phyloP scores from a whole-genome alignment of 1,139 yeast genomes.

The Taiozyma sp. region DNA sequence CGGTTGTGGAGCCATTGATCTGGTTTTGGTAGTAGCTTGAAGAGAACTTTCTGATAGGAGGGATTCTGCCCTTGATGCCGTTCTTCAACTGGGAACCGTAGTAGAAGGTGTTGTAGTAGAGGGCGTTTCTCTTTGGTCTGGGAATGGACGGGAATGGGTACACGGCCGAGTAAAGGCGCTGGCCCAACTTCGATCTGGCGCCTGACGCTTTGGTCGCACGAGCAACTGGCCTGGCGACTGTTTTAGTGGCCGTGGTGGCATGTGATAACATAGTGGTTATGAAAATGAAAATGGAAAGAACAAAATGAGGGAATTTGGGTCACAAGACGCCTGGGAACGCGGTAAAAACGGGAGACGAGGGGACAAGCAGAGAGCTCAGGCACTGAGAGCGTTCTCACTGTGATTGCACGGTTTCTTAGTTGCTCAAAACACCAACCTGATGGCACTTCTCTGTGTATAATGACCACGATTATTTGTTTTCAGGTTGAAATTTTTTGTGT shows the following conservation, averaged over 20 bases:
- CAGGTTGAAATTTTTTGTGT: background rate
- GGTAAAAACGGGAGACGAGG: background rate
- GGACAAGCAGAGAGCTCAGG: background rate
- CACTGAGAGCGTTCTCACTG: background rate
- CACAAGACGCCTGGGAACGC: background rate
- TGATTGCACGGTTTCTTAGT: background rate
- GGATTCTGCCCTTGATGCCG: conserved; percentile 23
- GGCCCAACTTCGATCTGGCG: conserved; percentile 7
- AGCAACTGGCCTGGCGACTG: background rate
- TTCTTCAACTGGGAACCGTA: conserved; percentile 24
- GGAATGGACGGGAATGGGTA: conserved; percentile 58
- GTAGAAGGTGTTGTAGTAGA: conserved; percentile 47
- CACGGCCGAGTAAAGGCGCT: conserved; percentile 19
- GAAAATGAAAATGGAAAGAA: background rate
- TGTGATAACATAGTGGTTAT: background rate
- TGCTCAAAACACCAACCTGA: background rate
- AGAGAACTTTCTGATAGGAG: conserved; percentile 23
- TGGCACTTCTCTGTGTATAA: background rate
- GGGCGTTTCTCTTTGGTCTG: conserved; percentile 53
- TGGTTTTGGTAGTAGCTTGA: conserved; percentile 23
- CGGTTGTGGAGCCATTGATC: conserved; percentile 23
- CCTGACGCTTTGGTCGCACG: conserved; percentile 1
- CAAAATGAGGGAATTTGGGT: background rate
- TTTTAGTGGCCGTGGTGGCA: background rate
- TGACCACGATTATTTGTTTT: background rate